These are phyloP conservation scores for Ambrosia artemisiifolia DNA, from an alignment of 129 eudicot genomes.

Conservation along the genomic window DNA sequence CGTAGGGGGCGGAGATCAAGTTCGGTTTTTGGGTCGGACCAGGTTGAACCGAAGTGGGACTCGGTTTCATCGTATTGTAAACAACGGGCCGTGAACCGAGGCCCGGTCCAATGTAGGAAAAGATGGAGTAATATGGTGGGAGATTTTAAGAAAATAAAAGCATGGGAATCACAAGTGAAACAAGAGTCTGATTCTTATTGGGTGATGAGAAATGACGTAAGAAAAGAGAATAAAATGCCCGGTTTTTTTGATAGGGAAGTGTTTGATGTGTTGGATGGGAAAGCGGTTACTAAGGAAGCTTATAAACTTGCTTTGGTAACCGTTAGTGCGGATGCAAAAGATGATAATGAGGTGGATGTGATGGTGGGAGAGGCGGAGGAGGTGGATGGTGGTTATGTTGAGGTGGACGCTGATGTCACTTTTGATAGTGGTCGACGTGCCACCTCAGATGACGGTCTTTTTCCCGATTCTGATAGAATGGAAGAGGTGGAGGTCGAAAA, in stretches of 20 bases:
- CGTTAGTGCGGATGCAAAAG: constrained; percentile 29
- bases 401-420: constrained; percentile 26
- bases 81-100: constrained; percentile 59
- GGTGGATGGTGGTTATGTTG: constrained; percentile 32
- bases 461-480: constrained; percentile 41
- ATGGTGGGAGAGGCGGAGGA: constrained; percentile 40
- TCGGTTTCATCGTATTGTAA: constrained; percentile 63
- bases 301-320: constrained; percentile 50
- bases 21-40: constrained; percentile 51
- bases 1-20: constrained; percentile 55
- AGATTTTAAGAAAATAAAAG: constrained; percentile 61
- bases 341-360: constrained; percentile 32
- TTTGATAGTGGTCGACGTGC: constrained; percentile 46
- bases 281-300: constrained; percentile 30
- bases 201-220: constrained; percentile 65
- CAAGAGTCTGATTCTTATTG: constrained; percentile 61
- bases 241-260: constrained; percentile 70
- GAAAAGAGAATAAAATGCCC: constrained; percentile 67
- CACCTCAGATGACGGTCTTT: constrained; percentile 40
- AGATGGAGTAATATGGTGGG: constrained; percentile 83
- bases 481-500: constrained; percentile 31
- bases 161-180: constrained; percentile 51
- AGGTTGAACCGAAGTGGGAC: constrained; percentile 78
- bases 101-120: constrained; percentile 81
- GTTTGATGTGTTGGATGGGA: constrained; percentile 62